Percentiles rank a stretch among this genome's conserved stretches.
phyloP scores from a whole-genome alignment of 2,329 filamentous ascomycete species.

The Aspergillus sojae region DNA sequence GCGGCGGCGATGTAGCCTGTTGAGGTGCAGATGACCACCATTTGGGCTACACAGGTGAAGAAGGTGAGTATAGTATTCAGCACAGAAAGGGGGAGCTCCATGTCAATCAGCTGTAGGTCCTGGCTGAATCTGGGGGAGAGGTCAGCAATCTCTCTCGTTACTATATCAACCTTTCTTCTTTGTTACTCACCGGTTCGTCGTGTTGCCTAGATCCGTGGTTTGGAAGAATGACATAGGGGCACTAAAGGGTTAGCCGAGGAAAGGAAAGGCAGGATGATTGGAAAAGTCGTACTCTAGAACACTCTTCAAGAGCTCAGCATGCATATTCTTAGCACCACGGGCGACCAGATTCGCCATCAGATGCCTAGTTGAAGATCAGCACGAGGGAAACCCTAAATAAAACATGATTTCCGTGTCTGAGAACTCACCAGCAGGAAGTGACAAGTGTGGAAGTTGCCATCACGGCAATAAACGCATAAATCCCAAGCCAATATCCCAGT shows the following conservation, averaged over 20 bases:
- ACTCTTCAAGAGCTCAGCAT: background rate
- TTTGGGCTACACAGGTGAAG: conserved; percentile 7
- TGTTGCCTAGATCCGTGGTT: conserved; percentile 13
- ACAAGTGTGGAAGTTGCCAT: background rate
- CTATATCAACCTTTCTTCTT: background rate
- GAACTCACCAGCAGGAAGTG: background rate
- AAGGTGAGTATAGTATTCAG: conserved; percentile 8
- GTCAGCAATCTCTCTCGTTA: background rate
- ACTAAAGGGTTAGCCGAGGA: conserved; percentile 7
- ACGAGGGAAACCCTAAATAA: background rate
- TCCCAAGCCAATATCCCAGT: background rate
- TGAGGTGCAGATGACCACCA: conserved; percentile 2
- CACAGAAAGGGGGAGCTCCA: conserved; percentile 16
- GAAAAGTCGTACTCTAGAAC: background rate
- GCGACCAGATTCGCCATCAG: background rate
- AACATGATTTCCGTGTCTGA: background rate
- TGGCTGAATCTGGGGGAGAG: background rate
- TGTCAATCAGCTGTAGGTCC: conserved; percentile 20
- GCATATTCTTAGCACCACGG: background rate
- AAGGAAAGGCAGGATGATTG: conserved; percentile 2
- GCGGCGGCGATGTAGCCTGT: conserved; percentile 10
- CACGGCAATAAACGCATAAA: background rate
- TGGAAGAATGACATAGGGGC: conserved; percentile 22
- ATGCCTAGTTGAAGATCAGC: background rate
- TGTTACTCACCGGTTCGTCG: conserved; percentile 11